Evolutionary conservation across 1,284 basidiomycete genomes (phyloP), one percentile per base, ranked within the genome.

Genomic region (Cutaneotrichosporon sp.): DNA sequence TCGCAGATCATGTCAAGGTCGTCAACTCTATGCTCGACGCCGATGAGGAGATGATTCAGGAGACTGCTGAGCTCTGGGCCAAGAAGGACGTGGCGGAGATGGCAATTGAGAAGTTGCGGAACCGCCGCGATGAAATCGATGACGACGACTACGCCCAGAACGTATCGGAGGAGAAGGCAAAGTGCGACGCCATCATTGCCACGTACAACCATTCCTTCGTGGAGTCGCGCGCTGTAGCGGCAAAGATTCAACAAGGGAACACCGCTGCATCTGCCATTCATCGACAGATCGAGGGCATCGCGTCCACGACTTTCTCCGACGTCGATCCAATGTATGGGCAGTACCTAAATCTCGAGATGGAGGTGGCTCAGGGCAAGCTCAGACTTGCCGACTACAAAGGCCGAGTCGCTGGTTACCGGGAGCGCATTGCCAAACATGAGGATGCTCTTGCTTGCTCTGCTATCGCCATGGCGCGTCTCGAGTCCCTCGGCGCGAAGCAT

Each of bases 261-360:
- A 90, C 90, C 65, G 84, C 88, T 12, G 80, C 79, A 46, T 83
- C 84, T 31, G 86, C 91, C 77, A 87, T 94, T 64, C 85, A 90
- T 26, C 87, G 86, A 9, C 85, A 86, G 27, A 80, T 96, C 60
- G 83, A 85, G 24, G 87, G 87, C 11, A 83, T 87, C 26, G 84
- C 85, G 45, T 86, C 90, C 66, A 80, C 88, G 44, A 82, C 81
- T 51, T 87, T 86, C 19, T 86, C 89, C 58, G 63, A 62, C 14
- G 76, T 91, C 41, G 89, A 92, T 61, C 84, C 86, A n/a, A 70
- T 81, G 24, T 82, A 81, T 57, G 71, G 84, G 16, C 85, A 87
- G 52, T 85, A 82, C 55, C 77, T 94, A 64, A 85, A 84, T 64
- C 79, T 86, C 11, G 83, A 88, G 52, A 84, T 86, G 1, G 79